Conservation (phyloP, 179 eudicot genomes). For the Corrigiola litoralis region DNA sequence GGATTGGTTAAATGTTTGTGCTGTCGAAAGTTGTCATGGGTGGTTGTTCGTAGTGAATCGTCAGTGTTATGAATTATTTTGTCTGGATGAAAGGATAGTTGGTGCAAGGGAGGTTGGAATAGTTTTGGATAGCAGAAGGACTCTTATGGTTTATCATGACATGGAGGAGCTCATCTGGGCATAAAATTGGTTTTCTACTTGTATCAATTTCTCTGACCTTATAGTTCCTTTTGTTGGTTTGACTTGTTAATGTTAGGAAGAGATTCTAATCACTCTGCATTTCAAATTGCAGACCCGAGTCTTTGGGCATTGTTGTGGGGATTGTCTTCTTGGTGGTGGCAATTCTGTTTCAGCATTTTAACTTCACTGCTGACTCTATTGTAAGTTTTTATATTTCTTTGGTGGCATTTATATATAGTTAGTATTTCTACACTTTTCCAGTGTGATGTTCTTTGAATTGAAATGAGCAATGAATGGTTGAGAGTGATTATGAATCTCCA, state of each 20-base stretch:
- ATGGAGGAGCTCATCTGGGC: neutral
- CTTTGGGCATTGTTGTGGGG: constrained; percentile 85
- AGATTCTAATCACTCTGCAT: constrained; percentile 5
- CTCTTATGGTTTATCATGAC: neutral
- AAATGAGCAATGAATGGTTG: no score
- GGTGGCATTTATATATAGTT: neutral
- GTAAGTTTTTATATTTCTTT: constrained; percentile 39
- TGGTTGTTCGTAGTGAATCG: no score
- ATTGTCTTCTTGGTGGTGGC: constrained; percentile 77
- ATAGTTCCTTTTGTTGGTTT: neutral
- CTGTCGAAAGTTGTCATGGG: no score
- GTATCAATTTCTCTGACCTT: neutral
- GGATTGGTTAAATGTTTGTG: no score
- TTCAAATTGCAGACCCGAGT: constrained; percentile 76
- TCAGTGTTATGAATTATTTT: no score
- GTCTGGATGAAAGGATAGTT: no score
- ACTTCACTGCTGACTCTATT: constrained; percentile 82
- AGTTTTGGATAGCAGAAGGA: no score
- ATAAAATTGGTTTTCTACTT: neutral
- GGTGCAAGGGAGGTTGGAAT: no score
- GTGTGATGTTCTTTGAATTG: no score
- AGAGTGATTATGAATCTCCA: no score
- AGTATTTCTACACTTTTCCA: neutral
- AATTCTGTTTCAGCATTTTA: constrained; percentile 77
- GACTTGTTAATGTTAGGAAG: neutral